These are phyloP conservation scores for Datisca glomerata DNA, from an alignment of 306 rosid genomes.

Conservation along the genomic window DNA sequence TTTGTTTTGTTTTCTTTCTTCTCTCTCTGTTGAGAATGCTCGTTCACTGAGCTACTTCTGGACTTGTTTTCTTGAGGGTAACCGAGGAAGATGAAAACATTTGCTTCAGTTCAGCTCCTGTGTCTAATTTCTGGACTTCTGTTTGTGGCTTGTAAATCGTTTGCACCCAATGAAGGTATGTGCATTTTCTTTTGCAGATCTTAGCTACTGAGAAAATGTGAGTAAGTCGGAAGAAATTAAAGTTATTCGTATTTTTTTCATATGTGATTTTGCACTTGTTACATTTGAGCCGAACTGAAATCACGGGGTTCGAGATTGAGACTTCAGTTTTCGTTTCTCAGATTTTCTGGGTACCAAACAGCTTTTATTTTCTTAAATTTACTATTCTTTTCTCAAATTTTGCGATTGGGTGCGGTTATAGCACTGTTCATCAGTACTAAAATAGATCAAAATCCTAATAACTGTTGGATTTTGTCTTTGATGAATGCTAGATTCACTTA, in stretches of 20 bases:
- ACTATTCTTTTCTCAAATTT: neutral
- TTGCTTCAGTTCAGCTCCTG: constrained; percentile 28
- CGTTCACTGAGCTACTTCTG: constrained; percentile 2
- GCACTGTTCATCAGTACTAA: too few species aligned
- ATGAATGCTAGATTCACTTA: neutral
- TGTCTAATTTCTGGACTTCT: constrained; percentile 26
- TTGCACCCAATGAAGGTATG: constrained; percentile 57
- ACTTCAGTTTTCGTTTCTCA: too few species aligned
- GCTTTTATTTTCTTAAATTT: neutral
- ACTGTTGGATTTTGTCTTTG: neutral
- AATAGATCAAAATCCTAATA: neutral
- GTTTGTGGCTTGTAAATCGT: constrained; percentile 27
- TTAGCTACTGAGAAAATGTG: constrained; percentile 9
- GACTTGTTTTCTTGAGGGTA: constrained; percentile 19
- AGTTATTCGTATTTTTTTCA: neutral
- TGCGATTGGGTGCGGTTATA: too few species aligned
- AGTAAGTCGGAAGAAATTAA: neutral
- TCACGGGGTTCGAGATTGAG: too few species aligned
- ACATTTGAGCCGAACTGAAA: neutral
- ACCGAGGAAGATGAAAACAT: constrained; percentile 27
- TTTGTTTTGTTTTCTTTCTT: neutral
- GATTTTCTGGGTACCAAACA: too few species aligned
- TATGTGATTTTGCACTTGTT: neutral
- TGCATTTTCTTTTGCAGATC: constrained; percentile 31
- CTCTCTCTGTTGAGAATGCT: neutral